Base-by-base conservation (phyloP, 2,329 filamentous ascomycete species). In the Emericellopsis atlantica region DNA sequence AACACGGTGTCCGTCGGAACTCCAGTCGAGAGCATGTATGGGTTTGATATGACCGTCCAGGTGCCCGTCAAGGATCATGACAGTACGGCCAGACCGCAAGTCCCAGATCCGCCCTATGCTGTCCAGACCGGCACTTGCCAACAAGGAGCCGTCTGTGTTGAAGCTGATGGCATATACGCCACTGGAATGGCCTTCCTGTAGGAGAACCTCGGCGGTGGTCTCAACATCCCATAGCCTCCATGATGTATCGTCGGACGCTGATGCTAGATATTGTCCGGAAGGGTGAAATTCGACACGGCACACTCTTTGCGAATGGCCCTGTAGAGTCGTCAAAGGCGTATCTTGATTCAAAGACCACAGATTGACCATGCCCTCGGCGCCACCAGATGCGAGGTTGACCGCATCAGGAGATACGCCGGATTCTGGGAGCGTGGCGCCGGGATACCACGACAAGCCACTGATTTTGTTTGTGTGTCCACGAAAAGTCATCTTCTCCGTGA, bases 101-200 rank as follows among this genome's bases (percentile, higher is more conserved):
- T 98, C 92, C 92, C 92, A 98, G 44, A 98, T 83, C 35, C 92
- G 79, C 4, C 90, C 92, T 42, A 95, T 90, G 52, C 87, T 94
- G 64, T 98, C 92, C 24, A 95, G 69, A 3, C 92, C 92, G n/a
- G 84, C 92, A 52, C 84, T 93, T 1, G 89, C 90, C 24, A 96
- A 65, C 2, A 98, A 70, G 2, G 88, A 94, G 1, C 92, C 92
- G 55, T 98, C 92, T 0, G 74, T 74, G 57, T 94, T 95, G 66
- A 96, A 96, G 54, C 79, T 79, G 40, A 96, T 75, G 0, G 88
- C 76, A 54, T 92, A 96, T 11, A 96, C 92, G 46, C 93, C 92
- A 42, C 90, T 79, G 9, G 88, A 93, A 58, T 98, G 92, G 1
- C 92, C 92, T 62, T 96, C 90, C 59, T 98, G 92, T 1, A 93